These are phyloP conservation scores for Austroboletus novae-zelandiae DNA, from an alignment of 1,284 basidiomycete species.

Conservation along the genomic window DNA sequence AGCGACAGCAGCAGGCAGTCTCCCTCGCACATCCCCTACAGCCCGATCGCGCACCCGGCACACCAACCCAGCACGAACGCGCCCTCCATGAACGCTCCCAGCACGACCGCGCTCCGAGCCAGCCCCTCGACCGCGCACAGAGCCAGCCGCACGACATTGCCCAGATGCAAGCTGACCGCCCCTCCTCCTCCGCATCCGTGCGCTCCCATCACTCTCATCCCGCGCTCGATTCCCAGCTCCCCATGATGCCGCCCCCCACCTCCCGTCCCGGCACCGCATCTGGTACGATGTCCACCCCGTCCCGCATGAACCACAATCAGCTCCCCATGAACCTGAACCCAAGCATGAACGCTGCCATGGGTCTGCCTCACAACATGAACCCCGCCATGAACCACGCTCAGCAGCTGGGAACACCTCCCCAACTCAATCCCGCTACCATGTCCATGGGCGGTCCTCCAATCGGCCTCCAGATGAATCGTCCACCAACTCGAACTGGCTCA, in stretches of 20 bases:
- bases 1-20: constrained; percentile 23
- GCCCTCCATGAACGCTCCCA: constrained; percentile 22
- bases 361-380: constrained; percentile 4
- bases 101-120: constrained; percentile 18
- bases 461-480: constrained; percentile 23
- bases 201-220: constrained; percentile 31
- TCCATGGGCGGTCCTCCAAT: constrained; percentile 9
- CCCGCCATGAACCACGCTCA: constrained; percentile 19
- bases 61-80: constrained; percentile 24
- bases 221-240: constrained; percentile 16
- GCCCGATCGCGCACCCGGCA: constrained; percentile 18
- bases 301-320: constrained; percentile 24
- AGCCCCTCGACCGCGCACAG: constrained; percentile 21
- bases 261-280: constrained; percentile 30
- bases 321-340: constrained; percentile 26
- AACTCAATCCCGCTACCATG: constrained; percentile 11
- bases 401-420: constrained; percentile 13
- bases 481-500: constrained; percentile 30
- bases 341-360: constrained; percentile 14
- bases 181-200: constrained; percentile 29
- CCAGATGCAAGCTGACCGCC: constrained; percentile 19
- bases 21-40: constrained; percentile 9
- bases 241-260: constrained; percentile 25
- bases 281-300: constrained; percentile 13
- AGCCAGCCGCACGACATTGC: constrained; percentile 23